These are phyloP conservation scores for Hypoxylon fragiforme DNA, from an alignment of 495 filamentous ascomycete species.

Conservation along the genomic window DNA sequence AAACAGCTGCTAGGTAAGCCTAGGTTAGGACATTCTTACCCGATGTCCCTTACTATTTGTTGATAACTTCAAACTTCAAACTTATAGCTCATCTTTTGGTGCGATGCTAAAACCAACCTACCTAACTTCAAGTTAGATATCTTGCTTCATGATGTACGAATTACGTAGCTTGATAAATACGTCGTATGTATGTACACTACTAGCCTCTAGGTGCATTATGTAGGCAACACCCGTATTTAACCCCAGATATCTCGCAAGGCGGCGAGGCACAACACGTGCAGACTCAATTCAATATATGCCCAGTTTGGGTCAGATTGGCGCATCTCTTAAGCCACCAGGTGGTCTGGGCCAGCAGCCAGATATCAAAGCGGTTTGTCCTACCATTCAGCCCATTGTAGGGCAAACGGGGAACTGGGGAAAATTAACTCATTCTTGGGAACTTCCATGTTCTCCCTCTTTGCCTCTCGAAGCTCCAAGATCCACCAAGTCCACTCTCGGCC, in stretches of 20 bases:
- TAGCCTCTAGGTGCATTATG: neutral
- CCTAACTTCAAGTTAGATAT: too few relatives aligned
- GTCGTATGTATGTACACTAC: neutral
- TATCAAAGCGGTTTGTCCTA: conserved; percentile 17
- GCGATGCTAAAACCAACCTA: conserved; percentile 1
- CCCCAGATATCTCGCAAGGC: conserved; percentile 12
- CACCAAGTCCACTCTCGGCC: conserved; percentile 7
- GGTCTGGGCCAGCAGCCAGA: conserved; percentile 4
- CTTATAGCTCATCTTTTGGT: neutral
- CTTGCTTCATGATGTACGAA: conserved; percentile 12
- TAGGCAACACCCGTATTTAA: conserved; percentile 2
- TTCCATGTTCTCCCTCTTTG: conserved; percentile 1
- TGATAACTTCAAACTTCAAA: conserved; percentile 2
- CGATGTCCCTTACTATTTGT: too few relatives aligned
- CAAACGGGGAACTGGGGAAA: conserved; percentile 15
- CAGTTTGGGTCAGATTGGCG: conserved; percentile 26
- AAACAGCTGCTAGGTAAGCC: too few relatives aligned
- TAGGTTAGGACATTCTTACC: too few relatives aligned
- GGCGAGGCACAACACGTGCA: conserved; percentile 19
- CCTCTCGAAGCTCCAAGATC: conserved; percentile 11
- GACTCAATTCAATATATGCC: conserved; percentile 21
- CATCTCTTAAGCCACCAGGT: conserved; percentile 9
- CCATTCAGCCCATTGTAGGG: too few relatives aligned
- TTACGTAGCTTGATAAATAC: conserved; percentile 2
- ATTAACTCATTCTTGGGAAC: conserved; percentile 9